Conservation (phyloP, 2,329 filamentous ascomycete genomes). For the Lasiodiplodia citricola region DNA sequence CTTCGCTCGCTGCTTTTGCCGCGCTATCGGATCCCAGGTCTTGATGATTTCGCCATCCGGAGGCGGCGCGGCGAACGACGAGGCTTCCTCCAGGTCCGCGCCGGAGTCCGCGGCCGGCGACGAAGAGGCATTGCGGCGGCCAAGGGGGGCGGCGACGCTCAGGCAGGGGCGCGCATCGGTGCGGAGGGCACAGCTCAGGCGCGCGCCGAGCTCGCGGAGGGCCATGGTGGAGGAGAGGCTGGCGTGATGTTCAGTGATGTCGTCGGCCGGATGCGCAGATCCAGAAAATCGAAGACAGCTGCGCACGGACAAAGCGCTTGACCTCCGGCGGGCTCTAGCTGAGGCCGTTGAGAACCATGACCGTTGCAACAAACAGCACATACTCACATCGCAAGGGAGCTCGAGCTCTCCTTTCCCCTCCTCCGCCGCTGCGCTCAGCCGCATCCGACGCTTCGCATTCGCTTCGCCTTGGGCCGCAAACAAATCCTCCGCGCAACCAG, state of each 20-base stretch:
- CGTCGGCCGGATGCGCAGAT: slow-evolving; percentile 6
- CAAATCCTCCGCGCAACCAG: slow-evolving; percentile 2
- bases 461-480: slow-evolving; percentile 18
- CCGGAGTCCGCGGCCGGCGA: slow-evolving; percentile 44
- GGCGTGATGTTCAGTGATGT: slow-evolving; percentile 28
- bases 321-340: slow-evolving; percentile 14
- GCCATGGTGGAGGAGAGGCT: slow-evolving; percentile 38
- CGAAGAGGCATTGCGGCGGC: slow-evolving; percentile 55
- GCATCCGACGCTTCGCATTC: background rate
- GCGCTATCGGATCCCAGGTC: slow-evolving; percentile 56
- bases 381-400: slow-evolving; percentile 5
- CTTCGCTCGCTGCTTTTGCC: slow-evolving; percentile 49
- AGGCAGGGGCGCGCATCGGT: slow-evolving; percentile 35
- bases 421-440: slow-evolving; percentile 13
- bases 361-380: slow-evolving; percentile 17
- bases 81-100: slow-evolving; percentile 54
- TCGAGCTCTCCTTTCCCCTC: slow-evolving; percentile 23
- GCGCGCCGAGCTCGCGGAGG: slow-evolving; percentile 43
- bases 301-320: slow-evolving; percentile 24
- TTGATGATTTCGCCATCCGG: slow-evolving; percentile 50
- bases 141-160: slow-evolving; percentile 33
- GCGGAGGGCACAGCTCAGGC: slow-evolving; percentile 36
- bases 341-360: slow-evolving; percentile 7
- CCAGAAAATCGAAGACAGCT: slow-evolving; percentile 23
- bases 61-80: slow-evolving; percentile 50